Percentiles rank a stretch among this genome's conserved stretches.
Evolutionary conservation across 805 yeast species (phyloP).

Genomic region (Nakazawaea sp.): DNA sequence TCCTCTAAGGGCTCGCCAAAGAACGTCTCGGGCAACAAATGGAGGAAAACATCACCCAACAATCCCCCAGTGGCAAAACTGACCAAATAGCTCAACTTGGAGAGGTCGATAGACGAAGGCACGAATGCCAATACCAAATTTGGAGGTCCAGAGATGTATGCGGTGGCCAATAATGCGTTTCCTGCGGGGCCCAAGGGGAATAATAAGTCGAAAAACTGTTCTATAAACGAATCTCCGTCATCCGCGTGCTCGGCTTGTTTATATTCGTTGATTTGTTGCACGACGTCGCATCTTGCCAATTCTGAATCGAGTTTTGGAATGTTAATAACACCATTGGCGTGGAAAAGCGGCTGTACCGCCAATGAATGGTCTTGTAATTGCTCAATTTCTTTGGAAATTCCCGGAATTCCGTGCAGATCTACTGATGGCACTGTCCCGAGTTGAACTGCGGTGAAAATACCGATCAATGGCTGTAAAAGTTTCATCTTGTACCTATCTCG

Average conservation of each 20-base stretch:
- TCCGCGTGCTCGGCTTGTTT: constrained; percentile 10
- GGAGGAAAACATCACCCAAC: constrained; percentile 69
- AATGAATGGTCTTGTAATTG: not conserved
- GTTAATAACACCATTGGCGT: constrained; percentile 36
- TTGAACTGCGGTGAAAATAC: no score
- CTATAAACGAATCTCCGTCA: constrained; percentile 21
- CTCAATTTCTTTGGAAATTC: not conserved
- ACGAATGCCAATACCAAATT: constrained; percentile 46
- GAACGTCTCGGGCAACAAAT: constrained; percentile 64
- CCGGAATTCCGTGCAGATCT: no score
- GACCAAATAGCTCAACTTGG: constrained; percentile 45
- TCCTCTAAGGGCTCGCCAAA: constrained; percentile 40
- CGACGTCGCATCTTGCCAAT: constrained; percentile 30
- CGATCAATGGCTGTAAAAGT: no score
- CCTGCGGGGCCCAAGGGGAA: constrained; percentile 52
- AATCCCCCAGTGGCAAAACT: constrained; percentile 74
- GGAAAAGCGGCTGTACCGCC: constrained; percentile 16
- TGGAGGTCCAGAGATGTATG: constrained; percentile 62
- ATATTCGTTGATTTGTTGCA: constrained; percentile 27
- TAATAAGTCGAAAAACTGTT: constrained; percentile 31
- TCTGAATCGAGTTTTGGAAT: constrained; percentile 25
- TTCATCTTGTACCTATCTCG: no score
- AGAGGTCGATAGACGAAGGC: constrained; percentile 49
- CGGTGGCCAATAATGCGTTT: constrained; percentile 58
- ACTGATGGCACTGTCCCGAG: no score